Conservation (phyloP, 441 rosid genomes). For the Gossypium aridum region DNA sequence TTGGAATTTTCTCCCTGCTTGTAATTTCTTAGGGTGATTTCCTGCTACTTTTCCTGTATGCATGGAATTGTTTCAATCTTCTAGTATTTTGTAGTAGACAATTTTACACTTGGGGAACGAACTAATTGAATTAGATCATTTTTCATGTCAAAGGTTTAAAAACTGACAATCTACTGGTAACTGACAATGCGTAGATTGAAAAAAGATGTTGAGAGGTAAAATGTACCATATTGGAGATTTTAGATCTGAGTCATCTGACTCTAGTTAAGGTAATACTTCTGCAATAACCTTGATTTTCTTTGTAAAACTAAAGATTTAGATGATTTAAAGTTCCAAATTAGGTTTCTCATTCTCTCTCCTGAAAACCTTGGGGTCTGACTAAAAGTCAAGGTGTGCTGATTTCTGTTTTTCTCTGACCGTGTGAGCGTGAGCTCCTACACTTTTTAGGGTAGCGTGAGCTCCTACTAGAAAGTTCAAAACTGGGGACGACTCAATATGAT, state of each 20-base stretch:
- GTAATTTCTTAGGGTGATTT: background rate
- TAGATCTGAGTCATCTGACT: background rate
- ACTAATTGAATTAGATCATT: background rate
- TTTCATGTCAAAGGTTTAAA: background rate
- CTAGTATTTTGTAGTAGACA: background rate
- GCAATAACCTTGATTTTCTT: background rate
- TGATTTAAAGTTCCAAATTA: background rate
- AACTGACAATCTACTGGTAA: conserved; percentile 19
- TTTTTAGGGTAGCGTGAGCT: background rate
- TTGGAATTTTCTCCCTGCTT: background rate
- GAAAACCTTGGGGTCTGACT: background rate
- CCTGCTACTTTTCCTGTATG: background rate
- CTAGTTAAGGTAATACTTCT: background rate
- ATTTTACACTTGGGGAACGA: background rate
- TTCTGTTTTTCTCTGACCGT: background rate
- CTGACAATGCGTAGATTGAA: background rate
- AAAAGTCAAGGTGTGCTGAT: background rate
- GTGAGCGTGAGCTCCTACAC: background rate
- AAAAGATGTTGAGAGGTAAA: background rate
- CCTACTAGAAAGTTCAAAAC: background rate
- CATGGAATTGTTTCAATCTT: background rate
- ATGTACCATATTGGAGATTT: background rate
- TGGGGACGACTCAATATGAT: background rate
- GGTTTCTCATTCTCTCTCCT: background rate
- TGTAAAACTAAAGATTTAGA: background rate